Conservation (phyloP, 139 green algal species). For the Chlorella sorokiniana region DNA sequence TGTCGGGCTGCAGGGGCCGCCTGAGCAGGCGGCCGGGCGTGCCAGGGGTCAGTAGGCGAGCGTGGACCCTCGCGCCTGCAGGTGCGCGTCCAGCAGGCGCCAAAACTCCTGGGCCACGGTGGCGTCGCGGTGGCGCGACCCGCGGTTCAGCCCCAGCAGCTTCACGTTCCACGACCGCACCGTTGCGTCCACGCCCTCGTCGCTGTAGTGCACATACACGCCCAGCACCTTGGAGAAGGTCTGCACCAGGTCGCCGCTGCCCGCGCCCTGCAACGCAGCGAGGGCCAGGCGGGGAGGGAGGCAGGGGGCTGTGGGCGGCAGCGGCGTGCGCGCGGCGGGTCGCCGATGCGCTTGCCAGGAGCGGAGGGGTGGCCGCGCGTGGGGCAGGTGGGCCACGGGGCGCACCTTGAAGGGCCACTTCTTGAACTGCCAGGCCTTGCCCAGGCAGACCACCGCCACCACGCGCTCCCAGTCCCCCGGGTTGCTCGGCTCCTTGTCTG, state of each 20-base stretch:
- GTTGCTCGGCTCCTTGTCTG: constrained; percentile 33
- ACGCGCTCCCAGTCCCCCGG: constrained; percentile 66
- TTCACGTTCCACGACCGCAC: constrained; percentile 62
- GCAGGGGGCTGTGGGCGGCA: background rate
- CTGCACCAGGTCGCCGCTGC: constrained; percentile 50
- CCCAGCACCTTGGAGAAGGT: constrained; percentile 46
- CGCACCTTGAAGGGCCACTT: constrained; percentile 67
- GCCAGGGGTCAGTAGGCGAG: constrained; percentile 26
- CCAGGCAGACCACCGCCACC: constrained; percentile 71
- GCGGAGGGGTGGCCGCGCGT: background rate
- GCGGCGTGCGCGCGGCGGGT: background rate
- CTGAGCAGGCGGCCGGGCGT: background rate
- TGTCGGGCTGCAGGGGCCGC: background rate
- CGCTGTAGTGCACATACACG: constrained; percentile 52
- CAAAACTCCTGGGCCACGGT: constrained; percentile 40
- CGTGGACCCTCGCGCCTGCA: constrained; percentile 29
- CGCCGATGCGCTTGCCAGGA: background rate
- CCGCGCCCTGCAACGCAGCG: constrained; percentile 33
- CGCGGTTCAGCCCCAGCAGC: constrained; percentile 38
- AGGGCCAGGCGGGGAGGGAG: background rate
- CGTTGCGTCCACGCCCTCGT: constrained; percentile 43
- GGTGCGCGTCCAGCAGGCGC: constrained; percentile 33
- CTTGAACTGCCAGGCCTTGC: constrained; percentile 80
- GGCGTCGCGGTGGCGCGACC: constrained; percentile 43
- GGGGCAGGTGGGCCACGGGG: no score